phyloP scores from a whole-genome alignment of 192 early-diverging fungal genomes.

The Cetraspora pellucida region DNA sequence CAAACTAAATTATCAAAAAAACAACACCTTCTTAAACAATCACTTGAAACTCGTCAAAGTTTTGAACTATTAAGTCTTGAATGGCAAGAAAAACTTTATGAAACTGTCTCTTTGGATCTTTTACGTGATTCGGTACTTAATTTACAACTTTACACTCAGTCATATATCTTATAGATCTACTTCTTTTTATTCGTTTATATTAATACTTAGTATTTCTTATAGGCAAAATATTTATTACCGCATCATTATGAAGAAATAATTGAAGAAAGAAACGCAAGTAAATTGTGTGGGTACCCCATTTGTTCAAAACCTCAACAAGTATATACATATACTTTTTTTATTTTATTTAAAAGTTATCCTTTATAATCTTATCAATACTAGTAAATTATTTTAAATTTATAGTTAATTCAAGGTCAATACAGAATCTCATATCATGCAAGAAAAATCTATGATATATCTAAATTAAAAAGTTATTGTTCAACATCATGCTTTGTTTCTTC shows the following conservation, averaged over 20 bases:
- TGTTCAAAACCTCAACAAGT: conserved; percentile 58
- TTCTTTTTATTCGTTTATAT: not conserved
- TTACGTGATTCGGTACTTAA: conserved; percentile 48
- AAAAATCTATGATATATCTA: conserved; percentile 79
- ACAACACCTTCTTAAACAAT: conserved; percentile 32
- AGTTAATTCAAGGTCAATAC: conserved; percentile 60
- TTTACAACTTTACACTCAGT: not conserved
- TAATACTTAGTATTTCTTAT: not conserved
- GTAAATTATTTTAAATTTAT: not conserved
- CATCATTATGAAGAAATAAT: conserved; percentile 69
- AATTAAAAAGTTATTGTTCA: conserved; percentile 71
- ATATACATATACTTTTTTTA: conserved; percentile 6
- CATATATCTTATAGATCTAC: too few relatives aligned
- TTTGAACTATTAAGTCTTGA: conserved; percentile 47
- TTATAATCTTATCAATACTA: not conserved
- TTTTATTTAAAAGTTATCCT: not conserved
- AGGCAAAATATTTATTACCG: conserved; percentile 68
- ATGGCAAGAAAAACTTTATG: conserved; percentile 52
- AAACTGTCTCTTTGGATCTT: conserved; percentile 41
- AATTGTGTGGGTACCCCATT: conserved; percentile 83
- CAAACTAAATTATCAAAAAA: conserved; percentile 13
- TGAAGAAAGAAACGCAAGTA: conserved; percentile 69
- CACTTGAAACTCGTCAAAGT: conserved; percentile 37
- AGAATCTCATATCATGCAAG: conserved; percentile 69
- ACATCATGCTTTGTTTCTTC: conserved; percentile 72